These are phyloP conservation scores for Leccinum fuscescens DNA, from an alignment of 1,284 basidiomycete species.

Conservation along the genomic window DNA sequence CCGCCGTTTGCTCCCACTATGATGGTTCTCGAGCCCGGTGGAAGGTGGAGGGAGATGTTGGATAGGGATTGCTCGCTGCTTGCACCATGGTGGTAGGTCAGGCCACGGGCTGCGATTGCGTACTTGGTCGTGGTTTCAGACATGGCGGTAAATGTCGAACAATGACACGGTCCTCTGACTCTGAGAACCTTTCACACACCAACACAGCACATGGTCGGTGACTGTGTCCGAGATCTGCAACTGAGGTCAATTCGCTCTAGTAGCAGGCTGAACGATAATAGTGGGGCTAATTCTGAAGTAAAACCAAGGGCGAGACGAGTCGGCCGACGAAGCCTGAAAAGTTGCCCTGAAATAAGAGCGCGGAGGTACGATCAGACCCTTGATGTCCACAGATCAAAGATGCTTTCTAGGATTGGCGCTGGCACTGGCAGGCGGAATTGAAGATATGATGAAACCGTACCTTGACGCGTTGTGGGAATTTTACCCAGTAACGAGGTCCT, in stretches of 20 bases:
- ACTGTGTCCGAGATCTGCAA: background rate
- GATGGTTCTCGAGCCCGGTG: conserved; percentile 76
- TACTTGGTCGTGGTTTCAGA: conserved; percentile 10
- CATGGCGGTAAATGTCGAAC: background rate
- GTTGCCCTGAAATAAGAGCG: background rate
- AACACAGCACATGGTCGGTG: background rate
- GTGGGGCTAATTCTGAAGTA: background rate
- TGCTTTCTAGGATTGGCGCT: background rate
- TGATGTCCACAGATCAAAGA: background rate
- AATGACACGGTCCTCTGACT: background rate
- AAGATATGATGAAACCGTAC: background rate
- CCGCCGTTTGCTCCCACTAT: conserved; percentile 92
- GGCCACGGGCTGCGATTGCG: conserved; percentile 53
- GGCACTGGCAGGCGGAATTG: background rate
- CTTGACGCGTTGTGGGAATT: background rate
- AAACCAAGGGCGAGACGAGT: background rate
- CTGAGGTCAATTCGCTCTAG: background rate
- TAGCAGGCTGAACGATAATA: background rate
- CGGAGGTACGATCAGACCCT: background rate
- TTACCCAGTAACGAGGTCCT: background rate
- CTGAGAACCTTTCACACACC: background rate
- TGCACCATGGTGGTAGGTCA: conserved; percentile 63
- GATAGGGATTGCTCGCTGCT: conserved; percentile 50
- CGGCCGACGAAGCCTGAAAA: background rate
- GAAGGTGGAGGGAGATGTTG: conserved; percentile 66